These are phyloP conservation scores for Cladosporium sp. DNA, from an alignment of 2,329 filamentous ascomycete genomes.

Conservation along the genomic window DNA sequence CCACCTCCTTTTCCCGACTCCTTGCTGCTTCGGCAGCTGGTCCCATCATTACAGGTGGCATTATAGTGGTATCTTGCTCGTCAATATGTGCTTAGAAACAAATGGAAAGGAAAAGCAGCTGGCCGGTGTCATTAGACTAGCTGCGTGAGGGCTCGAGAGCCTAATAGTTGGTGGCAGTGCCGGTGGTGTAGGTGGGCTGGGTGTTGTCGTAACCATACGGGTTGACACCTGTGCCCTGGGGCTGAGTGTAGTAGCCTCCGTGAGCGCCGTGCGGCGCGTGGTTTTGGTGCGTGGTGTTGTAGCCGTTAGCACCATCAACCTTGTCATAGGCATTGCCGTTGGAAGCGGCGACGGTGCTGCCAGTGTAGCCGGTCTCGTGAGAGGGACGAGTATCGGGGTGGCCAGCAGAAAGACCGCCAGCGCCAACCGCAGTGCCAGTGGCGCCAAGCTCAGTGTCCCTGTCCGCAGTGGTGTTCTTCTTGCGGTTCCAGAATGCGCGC, in stretches of 20 bases:
- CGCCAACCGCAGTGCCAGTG: slow-evolving; percentile 21
- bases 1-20: background rate
- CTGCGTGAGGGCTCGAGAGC: background rate
- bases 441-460: slow-evolving; percentile 42
- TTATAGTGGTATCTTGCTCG: slow-evolving; percentile 8
- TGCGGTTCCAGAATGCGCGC: slow-evolving; percentile 35
- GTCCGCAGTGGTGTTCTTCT: slow-evolving; percentile 18
- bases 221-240: slow-evolving; percentile 34
- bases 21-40: background rate
- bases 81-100: background rate
- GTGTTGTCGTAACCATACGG: slow-evolving; percentile 35
- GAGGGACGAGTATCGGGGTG: slow-evolving; percentile 37
- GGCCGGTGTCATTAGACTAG: background rate
- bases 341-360: slow-evolving; percentile 39
- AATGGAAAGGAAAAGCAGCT: background rate
- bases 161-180: slow-evolving; percentile 28
- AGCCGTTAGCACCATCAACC: slow-evolving; percentile 19
- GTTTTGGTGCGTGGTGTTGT: slow-evolving; percentile 21
- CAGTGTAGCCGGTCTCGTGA: slow-evolving; percentile 46
- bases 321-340: slow-evolving; percentile 24
- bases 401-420: slow-evolving; percentile 24
- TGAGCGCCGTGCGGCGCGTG: slow-evolving; percentile 26
- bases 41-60: slow-evolving; percentile 7
- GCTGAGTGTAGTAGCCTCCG: slow-evolving; percentile 42
- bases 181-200: slow-evolving; percentile 16